These are phyloP conservation scores for Sporothrix curviconia DNA, from an alignment of 2,329 filamentous ascomycete species.

Conservation along the genomic window DNA sequence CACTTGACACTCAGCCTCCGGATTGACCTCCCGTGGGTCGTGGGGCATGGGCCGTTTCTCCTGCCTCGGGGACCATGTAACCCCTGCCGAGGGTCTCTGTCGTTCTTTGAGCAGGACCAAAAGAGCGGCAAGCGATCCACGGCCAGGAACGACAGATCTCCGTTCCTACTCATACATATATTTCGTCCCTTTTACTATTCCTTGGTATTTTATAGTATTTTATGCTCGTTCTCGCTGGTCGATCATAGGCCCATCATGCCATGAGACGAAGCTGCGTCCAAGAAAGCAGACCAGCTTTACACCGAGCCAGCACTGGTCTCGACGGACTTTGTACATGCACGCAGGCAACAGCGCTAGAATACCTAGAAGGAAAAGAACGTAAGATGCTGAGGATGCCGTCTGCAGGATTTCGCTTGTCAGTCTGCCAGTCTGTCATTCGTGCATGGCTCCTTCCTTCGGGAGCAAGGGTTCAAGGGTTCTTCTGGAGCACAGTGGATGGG, in stretches of 20 bases:
- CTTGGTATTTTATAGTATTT: not conserved
- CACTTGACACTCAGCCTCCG: not conserved
- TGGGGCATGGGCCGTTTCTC: not conserved
- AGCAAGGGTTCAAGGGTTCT: no score
- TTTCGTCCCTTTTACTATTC: no score
- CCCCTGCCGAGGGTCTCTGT: not conserved
- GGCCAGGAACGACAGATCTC: conserved; percentile 1
- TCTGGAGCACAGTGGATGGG: no score
- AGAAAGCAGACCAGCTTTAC: no score
- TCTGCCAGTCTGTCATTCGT: not conserved
- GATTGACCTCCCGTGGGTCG: no score
- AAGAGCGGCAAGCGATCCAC: conserved; percentile 1
- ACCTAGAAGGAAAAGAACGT: no score
- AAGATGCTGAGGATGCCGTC: not conserved
- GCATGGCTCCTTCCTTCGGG: no score
- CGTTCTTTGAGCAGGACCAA: not conserved
- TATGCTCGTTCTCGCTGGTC: not conserved
- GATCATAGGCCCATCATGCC: not conserved
- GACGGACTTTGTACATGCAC: no score
- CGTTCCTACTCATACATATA: no score
- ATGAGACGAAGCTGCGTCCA: not conserved
- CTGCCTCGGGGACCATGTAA: not conserved
- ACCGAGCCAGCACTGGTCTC: no score
- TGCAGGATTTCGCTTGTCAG: not conserved
- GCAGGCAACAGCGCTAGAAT: not conserved